Evolutionary conservation across 306 rosid genomes (phyloP), one percentile per base, ranked within the genome.

Genomic region (Ceratonia siliqua): DNA sequence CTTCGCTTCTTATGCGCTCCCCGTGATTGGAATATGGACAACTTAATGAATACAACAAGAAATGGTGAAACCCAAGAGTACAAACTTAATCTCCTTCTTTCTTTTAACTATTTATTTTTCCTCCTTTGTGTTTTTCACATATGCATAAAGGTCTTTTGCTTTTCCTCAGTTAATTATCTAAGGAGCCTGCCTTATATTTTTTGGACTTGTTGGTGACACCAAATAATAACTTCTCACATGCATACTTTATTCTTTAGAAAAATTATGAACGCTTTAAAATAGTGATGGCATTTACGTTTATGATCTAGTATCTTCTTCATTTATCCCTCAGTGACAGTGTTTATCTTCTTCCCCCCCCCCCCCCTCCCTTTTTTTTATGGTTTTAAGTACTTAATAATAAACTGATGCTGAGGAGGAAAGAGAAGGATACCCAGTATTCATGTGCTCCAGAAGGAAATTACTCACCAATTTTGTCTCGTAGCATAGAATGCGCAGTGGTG

Each of bases 381-480:
- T 24, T 28, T 41, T 6, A 36, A 33, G 6, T 20, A n/a, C n/a
- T 20, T n/a, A n/a, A n/a, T n/a, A n/a, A n/a, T n/a, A n/a, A n/a
- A 62, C 10, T 5, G 64, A 57, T 30, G 64, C 12, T 20, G 69
- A 22, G 13, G 13, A 65, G 36, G 54, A 42, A 13, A 43, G 55
- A 1, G 9, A 77, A 6, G 18, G 74, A 62, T 75, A 54, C 72
- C 67, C 39, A 15, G 13, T 25, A 18, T 74, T 73, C 87, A 73
- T 77, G 85, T 81, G 83, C 63, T 63, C 85, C 78, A 81, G 25
- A 69, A 72, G 46, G 72, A 7, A 27, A 48, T 21, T 17, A 39
- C 88, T 55, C 5, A 73, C 78, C 75, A 56, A 64, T 36, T 83
- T 84, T 84, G 85, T 84, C 88, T 80, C 7, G 62, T 84, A 81